These are phyloP conservation scores for Cystofilobasidium macerans DNA, from an alignment of 768 basidiomycete species.

Conservation along the genomic window DNA sequence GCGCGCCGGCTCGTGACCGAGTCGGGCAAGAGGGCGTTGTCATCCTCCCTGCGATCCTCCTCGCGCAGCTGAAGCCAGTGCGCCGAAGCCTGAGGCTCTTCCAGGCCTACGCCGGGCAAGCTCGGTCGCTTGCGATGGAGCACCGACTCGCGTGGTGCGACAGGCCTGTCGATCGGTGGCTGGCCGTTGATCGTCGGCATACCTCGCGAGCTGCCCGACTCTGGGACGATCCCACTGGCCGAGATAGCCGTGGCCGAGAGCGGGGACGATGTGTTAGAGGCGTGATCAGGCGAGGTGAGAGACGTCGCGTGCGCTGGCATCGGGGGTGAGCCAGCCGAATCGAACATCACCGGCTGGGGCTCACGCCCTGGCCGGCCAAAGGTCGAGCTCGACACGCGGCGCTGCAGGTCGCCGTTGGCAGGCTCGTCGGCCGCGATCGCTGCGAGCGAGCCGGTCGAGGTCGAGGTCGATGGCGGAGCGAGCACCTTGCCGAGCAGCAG, in stretches of 20 bases:
- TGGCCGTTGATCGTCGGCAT: too few species aligned
- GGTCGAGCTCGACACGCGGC: neutral
- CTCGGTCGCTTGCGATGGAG: neutral
- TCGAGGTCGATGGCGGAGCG: neutral
- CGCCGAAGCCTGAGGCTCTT: neutral
- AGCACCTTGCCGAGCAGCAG: neutral
- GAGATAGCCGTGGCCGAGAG: too few species aligned
- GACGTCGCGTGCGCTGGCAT: neutral
- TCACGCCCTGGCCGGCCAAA: neutral
- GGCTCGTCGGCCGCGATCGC: neutral
- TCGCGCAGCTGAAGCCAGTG: conserved; percentile 1
- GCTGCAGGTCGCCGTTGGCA: neutral
- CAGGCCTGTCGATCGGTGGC: too few species aligned
- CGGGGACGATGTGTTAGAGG: neutral
- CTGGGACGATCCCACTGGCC: too few species aligned
- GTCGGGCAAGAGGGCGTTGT: neutral
- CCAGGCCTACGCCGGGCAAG: neutral
- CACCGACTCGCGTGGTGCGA: neutral
- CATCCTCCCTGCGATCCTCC: neutral
- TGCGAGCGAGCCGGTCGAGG: neutral
- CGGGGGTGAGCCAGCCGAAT: neutral
- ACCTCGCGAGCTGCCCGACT: too few species aligned
- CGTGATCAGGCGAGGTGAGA: neutral
- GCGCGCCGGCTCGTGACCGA: neutral
- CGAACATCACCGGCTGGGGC: neutral